These are phyloP conservation scores for Aspergillus alliaceus DNA, from an alignment of 2,329 filamentous ascomycete species.

Conservation along the genomic window DNA sequence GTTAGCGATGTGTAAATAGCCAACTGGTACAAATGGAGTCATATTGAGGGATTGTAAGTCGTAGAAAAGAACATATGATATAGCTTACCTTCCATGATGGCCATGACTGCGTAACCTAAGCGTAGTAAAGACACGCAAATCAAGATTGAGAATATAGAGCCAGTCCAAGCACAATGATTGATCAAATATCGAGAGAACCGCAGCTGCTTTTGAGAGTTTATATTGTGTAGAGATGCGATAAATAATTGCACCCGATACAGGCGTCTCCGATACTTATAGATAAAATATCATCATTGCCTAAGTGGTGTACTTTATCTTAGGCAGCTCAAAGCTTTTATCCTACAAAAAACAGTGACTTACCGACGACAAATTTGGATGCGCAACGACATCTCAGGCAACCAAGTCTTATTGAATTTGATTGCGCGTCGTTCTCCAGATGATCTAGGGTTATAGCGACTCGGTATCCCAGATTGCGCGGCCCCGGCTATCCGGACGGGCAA, in stretches of 20 bases:
- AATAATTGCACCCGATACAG: too few species aligned
- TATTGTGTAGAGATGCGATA: too few species aligned
- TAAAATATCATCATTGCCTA: not conserved
- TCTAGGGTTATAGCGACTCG: not conserved
- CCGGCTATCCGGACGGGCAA: not conserved
- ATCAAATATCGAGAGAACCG: not conserved
- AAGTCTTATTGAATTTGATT: not conserved
- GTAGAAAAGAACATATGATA: not conserved
- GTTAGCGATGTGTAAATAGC: not conserved
- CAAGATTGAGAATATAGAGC: not conserved
- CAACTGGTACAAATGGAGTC: not conserved
- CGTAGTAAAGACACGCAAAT: not conserved
- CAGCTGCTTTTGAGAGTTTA: too few species aligned
- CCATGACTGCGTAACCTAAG: too few species aligned
- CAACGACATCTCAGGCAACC: not conserved
- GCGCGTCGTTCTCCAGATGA: not conserved
- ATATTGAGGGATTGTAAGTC: not conserved
- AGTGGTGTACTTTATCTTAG: not conserved
- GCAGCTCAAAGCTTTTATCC: not conserved
- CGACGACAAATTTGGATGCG: not conserved
- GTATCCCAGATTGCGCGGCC: not conserved
- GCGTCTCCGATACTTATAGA: not conserved
- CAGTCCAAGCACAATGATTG: not conserved
- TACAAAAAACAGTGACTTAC: not conserved
- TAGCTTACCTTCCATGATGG: not conserved